Conservation (phyloP, 768 basidiomycete genomes). For the Leucosporidium creatinivorum region DNA sequence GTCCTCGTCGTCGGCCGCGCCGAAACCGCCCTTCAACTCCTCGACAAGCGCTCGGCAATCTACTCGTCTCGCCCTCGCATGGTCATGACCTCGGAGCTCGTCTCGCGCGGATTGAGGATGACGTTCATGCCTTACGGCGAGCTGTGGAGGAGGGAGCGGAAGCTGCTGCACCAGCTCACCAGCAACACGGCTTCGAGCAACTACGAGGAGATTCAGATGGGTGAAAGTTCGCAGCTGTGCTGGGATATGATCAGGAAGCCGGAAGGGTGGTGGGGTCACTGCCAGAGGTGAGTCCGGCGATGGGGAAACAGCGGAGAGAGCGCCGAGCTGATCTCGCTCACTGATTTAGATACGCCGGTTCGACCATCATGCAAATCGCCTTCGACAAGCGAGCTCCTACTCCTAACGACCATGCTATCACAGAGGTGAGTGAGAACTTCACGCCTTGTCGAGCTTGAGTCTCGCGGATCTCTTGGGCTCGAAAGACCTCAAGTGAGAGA, state of each 20-base stretch:
- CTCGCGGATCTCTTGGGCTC: no score
- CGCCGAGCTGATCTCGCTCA: no score
- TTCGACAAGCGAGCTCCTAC: slow-evolving; percentile 34
- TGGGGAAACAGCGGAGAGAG: no score
- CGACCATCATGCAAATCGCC: slow-evolving; percentile 35
- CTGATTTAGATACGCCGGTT: slow-evolving; percentile 26
- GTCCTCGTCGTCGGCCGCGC: slow-evolving; percentile 34
- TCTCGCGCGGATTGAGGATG: slow-evolving; percentile 31
- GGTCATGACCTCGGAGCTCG: slow-evolving; percentile 33
- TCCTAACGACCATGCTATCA: slow-evolving; percentile 31
- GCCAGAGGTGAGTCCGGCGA: slow-evolving; percentile 17
- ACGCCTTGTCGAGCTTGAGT: no score
- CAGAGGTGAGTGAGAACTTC: slow-evolving; percentile 27
- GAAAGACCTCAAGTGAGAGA: no score
- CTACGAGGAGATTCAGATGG: slow-evolving; percentile 36
- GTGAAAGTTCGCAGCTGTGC: slow-evolving; percentile 28
- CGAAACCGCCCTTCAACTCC: slow-evolving; percentile 29
- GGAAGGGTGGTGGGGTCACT: slow-evolving; percentile 31
- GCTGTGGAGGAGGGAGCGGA: slow-evolving; percentile 30
- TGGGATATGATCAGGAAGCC: slow-evolving; percentile 31
- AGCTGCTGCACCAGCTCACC: slow-evolving; percentile 33
- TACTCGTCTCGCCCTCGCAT: slow-evolving; percentile 33
- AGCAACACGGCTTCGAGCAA: slow-evolving; percentile 23
- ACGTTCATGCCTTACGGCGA: slow-evolving; percentile 36
- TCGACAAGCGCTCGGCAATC: slow-evolving; percentile 34